Base-by-base conservation (phyloP, 2,329 filamentous ascomycete species). In the Colletotrichum theobromicola region DNA sequence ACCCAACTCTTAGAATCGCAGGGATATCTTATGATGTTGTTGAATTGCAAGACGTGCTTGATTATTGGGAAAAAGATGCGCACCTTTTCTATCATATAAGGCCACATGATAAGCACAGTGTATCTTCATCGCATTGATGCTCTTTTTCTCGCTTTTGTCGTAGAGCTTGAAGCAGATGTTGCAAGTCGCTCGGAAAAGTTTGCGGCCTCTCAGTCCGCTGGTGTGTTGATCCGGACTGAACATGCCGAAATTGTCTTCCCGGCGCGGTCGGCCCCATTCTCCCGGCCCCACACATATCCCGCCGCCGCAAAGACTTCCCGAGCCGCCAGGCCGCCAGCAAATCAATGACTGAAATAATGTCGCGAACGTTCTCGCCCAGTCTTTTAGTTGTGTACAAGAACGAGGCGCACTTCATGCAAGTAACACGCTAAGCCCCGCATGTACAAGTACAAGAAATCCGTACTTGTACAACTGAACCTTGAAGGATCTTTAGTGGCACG, bases 311-410 rank as follows among this genome's bases (percentile, higher is more conserved):
- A n/a, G 16, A 18, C 0, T n/a, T 10, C 37, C 37, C 37, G 37
- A 5, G 37, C 8, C 8, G 16, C 37, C 4, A 5, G 8, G 5
- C 37, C 9, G 18, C 8, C 37, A 10, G 3, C 9, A 42, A n/a
- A 42, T 18, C 8, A 42, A n/a, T 3, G 10, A 42, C n/a, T 42
- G 37, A 16, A 42, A n/a, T 0, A n/a, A n/a, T 4, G 4, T 42
- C 18, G 37, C 37, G 2, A 42, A 0, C 37, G n/a, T n/a, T 42
- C 16, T 5, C 2, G 1, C 18, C 8, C 8, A 9, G 9, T 9
- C 8, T 0, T 42, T 7, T 42, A 0, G n/a, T 18, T 10, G 37
- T 8, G 4, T 7, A 42, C 9, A 18, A 1, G 18, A 0, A 18
- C 8, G 4, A 5, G 2, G 10, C 4, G 8, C 7, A 42, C 2